phyloP scores from a whole-genome alignment of 306 rosid species.

The Hippophae gyantsensis region DNA sequence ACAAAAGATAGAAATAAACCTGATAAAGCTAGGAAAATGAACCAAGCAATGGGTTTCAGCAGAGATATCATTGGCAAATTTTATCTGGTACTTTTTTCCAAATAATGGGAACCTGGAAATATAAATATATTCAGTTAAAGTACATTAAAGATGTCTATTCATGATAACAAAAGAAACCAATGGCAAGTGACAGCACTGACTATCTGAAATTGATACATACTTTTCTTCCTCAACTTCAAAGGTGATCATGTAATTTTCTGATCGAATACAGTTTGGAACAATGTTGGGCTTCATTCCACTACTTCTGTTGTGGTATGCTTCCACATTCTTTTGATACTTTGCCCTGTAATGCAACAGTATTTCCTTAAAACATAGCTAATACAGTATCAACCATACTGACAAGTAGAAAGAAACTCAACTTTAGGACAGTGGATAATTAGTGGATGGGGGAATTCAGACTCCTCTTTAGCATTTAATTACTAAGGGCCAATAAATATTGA shows the following conservation, averaged over 20 bases:
- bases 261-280: conserved; percentile 96
- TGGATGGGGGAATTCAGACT: background rate
- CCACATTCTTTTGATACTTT: conserved; percentile 95
- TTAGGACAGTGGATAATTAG: background rate
- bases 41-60: conserved; percentile 89
- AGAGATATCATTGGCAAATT: conserved; percentile 61
- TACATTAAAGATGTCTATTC: background rate
- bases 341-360: conserved; percentile 42
- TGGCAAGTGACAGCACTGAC: conserved; percentile 4
- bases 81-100: conserved; percentile 91
- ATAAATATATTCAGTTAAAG: conserved; percentile 16
- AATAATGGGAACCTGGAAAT: conserved; percentile 80
- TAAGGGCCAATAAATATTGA: background rate
- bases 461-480: too few species aligned
- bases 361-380: background rate
- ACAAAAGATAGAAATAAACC: conserved; percentile 37
- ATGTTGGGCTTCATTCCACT: conserved; percentile 86
- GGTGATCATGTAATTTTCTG: conserved; percentile 89
- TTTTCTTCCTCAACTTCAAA: conserved; percentile 98
- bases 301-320: conserved; percentile 88
- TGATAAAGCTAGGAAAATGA: conserved; percentile 93
- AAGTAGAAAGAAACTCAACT: background rate
- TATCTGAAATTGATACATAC: conserved; percentile 32
- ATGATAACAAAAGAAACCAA: conserved; percentile 17
- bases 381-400: background rate